Conservation (phyloP, 306 rosid species). For the Lupinus albus region DNA sequence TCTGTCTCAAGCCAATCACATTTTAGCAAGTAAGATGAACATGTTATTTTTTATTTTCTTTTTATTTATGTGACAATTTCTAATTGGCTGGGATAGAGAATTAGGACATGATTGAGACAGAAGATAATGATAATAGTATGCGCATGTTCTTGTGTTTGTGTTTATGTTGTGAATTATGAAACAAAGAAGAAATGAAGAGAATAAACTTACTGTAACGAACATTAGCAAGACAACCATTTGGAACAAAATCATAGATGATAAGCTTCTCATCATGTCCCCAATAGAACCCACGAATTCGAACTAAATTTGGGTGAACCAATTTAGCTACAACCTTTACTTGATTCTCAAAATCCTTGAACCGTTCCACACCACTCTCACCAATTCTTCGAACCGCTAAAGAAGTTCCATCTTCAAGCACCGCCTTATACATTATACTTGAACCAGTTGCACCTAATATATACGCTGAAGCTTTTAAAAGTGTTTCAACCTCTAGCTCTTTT, state of each 20-base stretch:
- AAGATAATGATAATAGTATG: no score
- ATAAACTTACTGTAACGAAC: slow-evolving; percentile 83
- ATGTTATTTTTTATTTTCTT: no score
- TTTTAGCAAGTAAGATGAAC: no score
- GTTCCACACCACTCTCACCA: slow-evolving; percentile 73
- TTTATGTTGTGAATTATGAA: background rate
- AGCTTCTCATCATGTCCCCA: slow-evolving; percentile 92
- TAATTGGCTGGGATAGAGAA: no score
- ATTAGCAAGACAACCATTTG: slow-evolving; percentile 91
- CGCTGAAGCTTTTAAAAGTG: slow-evolving; percentile 83
- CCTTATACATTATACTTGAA: slow-evolving; percentile 94
- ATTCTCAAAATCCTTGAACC: slow-evolving; percentile 85
- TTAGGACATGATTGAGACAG: no score
- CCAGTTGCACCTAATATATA: slow-evolving; percentile 90
- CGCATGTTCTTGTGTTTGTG: background rate
- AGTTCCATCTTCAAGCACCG: slow-evolving; percentile 86
- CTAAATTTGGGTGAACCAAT: slow-evolving; percentile 81
- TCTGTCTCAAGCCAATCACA: no score
- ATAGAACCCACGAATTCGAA: slow-evolving; percentile 85
- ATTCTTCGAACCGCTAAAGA: slow-evolving; percentile 84
- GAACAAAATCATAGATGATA: slow-evolving; percentile 88
- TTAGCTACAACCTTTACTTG: slow-evolving; percentile 74
- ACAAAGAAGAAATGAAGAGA: background rate
- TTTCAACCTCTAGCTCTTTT: slow-evolving; percentile 73
- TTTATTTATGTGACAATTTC: no score